These are phyloP conservation scores for Halteria grandinella DNA, from an alignment of 73 alveolate genomes.

Conservation along the genomic window DNA sequence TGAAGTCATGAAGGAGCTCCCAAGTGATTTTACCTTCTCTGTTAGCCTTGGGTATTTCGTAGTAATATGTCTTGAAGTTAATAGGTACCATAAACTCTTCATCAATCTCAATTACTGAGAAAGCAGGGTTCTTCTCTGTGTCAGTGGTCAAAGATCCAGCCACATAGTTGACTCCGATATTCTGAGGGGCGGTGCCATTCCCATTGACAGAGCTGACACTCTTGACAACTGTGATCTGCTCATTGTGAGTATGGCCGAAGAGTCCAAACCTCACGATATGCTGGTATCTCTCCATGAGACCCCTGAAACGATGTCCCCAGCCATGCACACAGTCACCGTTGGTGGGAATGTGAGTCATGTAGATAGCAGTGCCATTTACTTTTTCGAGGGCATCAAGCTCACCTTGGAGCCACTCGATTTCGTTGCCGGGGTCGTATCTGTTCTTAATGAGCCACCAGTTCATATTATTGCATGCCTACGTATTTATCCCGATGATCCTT, in stretches of 20 bases:
- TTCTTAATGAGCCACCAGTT: constrained; percentile 44
- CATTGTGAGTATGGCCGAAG: constrained; percentile 68
- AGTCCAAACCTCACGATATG: constrained; percentile 41
- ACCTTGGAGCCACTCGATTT: constrained; percentile 54
- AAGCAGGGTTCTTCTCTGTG: constrained; percentile 44
- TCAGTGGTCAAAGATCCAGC: constrained; percentile 58
- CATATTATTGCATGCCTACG: constrained; percentile 58
- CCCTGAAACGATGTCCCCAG: constrained; percentile 51
- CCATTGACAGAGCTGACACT: background rate
- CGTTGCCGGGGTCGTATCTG: constrained; percentile 57
- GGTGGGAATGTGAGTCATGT: constrained; percentile 61
- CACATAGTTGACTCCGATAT: constrained; percentile 26
- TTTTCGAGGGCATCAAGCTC: constrained; percentile 45
- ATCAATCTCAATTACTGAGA: constrained; percentile 51
- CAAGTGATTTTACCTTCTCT: constrained; percentile 26
- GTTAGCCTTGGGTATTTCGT: constrained; percentile 28
- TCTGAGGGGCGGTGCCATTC: constrained; percentile 15
- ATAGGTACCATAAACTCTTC: constrained; percentile 53
- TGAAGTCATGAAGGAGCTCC: constrained; percentile 48
- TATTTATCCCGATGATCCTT: constrained; percentile 55
- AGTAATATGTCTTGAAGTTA: constrained; percentile 42
- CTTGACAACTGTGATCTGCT: constrained; percentile 5
- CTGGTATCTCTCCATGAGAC: constrained; percentile 62
- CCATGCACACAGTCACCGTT: constrained; percentile 41
- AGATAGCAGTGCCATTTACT: constrained; percentile 41